Evolutionary conservation across 2,329 filamentous ascomycete genomes (phyloP), one percentile per base, ranked within the genome.

Genomic region (Elsinoe perseae): DNA sequence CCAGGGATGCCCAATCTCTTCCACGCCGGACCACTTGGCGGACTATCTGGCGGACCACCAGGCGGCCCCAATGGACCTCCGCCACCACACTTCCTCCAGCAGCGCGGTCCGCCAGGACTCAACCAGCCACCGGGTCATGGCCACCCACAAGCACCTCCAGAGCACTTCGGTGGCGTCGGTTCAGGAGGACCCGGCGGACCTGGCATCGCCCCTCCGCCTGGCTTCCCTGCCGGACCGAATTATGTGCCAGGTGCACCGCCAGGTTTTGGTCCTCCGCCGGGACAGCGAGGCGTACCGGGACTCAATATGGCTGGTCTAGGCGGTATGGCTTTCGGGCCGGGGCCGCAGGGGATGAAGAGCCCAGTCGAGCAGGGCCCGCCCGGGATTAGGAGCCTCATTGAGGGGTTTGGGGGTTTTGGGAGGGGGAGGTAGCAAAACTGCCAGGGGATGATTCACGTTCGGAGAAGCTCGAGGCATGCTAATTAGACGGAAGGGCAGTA

Each of bases 1-100:
- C 60, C 62, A 43, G 63, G 60, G 43, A 62, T 65, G 27, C 62
- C 64, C 4, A 64, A 62, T 50, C 64, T 66, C 32, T 69, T 69
- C 62, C 62, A 38, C 18, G 59, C 52, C 57, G 61, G n/a, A 57
- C 63, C 36, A 60, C 58, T 44, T 59, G 58, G 30, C 61, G 59
- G 32, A n/a, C n/a, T n/a, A n/a, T n/a, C n/a, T 25, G 59, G 54
- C 57, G 61, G n/a, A 57, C 63, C 36, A 60, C 58, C 48, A 60
- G 58, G 30, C 61, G 59, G 32, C 57, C 54, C 16, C 57, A 58
- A 57, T 27, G 52, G 32, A 18, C 55, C 55, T 14, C 59, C 54
- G 9, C 59, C 57, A 21, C 58, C 59, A 28, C 42, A 46, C 23
- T 44, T 44, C 23, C 30, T 36, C 18, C 53, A 56, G 25, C 52